Percentiles rank a stretch among this genome's conserved stretches.
These are phyloP conservation scores for Leishmania aethiopica DNA, from an alignment of 208 protist genomes.

Conservation along the genomic window DNA sequence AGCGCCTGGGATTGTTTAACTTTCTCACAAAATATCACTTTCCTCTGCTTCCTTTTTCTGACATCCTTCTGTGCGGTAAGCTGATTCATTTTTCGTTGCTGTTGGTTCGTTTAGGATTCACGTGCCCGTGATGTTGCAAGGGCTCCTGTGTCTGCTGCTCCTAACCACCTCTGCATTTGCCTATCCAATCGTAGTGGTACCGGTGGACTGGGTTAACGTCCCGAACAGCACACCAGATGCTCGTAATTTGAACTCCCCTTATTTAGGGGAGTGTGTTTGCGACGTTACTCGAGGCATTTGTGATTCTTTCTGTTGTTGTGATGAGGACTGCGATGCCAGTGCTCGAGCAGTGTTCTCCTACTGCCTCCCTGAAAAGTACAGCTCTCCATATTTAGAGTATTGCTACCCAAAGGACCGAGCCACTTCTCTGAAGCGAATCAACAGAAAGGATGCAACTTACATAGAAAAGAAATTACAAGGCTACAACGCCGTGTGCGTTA, in stretches of 20 bases:
- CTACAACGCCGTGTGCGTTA: conserved; percentile 55
- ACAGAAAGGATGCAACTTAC: conserved; percentile 42
- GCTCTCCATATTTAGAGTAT: conserved; percentile 55
- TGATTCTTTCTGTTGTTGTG: conserved; percentile 82
- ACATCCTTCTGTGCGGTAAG: not conserved
- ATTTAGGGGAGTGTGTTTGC: conserved; percentile 77
- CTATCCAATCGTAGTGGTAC: conserved; percentile 34
- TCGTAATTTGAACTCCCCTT: conserved; percentile 75
- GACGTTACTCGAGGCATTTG: conserved; percentile 67
- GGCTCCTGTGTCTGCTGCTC: conserved; percentile 2
- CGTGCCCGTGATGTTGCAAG: not conserved
- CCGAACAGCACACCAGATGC: conserved; percentile 22
- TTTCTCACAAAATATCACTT: not conserved
- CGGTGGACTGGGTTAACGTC: conserved; percentile 53
- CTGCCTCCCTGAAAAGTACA: conserved; percentile 59
- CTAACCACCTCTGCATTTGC: conserved; percentile 12
- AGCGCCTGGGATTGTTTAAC: not conserved
- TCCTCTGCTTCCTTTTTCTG: conserved; percentile 6
- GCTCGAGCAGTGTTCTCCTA: conserved; percentile 43
- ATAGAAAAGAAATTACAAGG: conserved; percentile 43
- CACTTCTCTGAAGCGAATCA: conserved; percentile 40
- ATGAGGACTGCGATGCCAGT: conserved; percentile 53
- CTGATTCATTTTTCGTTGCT: conserved; percentile 8
- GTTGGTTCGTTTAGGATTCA: not conserved
- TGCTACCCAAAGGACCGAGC: conserved; percentile 50